Conservation (phyloP, 768 basidiomycete genomes). For the Tulasnella sp. region DNA sequence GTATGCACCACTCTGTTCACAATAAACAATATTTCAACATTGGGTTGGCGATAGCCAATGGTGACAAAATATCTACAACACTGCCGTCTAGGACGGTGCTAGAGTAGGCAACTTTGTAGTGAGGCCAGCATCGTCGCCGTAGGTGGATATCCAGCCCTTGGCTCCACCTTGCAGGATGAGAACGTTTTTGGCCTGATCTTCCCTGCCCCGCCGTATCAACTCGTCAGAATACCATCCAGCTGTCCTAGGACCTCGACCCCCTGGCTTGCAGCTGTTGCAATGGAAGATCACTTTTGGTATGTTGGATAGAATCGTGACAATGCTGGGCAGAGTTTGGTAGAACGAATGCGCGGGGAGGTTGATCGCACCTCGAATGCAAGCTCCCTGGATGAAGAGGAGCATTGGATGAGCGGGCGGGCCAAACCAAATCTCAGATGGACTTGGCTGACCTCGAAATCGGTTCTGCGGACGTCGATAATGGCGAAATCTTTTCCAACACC, state of each 20-base stretch:
- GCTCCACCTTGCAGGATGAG: conserved; percentile 19
- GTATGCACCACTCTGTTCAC: no score
- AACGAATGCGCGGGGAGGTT: conserved; percentile 48
- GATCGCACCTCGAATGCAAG: conserved; percentile 38
- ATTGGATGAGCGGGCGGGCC: no score
- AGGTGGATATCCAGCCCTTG: conserved; percentile 2
- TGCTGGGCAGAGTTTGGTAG: conserved; percentile 38
- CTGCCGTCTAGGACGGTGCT: no score
- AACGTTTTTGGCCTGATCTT: neutral
- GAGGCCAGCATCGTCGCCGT: conserved; percentile 7
- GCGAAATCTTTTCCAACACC: conserved; percentile 33
- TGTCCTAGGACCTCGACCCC: conserved; percentile 19
- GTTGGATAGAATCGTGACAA: conserved; percentile 34
- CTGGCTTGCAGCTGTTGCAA: conserved; percentile 21
- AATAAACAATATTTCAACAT: no score
- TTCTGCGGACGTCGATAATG: conserved; percentile 41
- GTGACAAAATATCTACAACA: no score
- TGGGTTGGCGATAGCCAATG: no score
- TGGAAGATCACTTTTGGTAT: conserved; percentile 33
- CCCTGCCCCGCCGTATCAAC: neutral
- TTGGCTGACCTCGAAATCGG: conserved; percentile 40
- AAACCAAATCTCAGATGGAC: neutral
- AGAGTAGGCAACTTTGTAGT: no score
- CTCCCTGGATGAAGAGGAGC: conserved; percentile 28
- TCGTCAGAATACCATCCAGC: conserved; percentile 25